Conservation (phyloP, 2,329 filamentous ascomycete genomes). For the Simplicillium aogashimaense region DNA sequence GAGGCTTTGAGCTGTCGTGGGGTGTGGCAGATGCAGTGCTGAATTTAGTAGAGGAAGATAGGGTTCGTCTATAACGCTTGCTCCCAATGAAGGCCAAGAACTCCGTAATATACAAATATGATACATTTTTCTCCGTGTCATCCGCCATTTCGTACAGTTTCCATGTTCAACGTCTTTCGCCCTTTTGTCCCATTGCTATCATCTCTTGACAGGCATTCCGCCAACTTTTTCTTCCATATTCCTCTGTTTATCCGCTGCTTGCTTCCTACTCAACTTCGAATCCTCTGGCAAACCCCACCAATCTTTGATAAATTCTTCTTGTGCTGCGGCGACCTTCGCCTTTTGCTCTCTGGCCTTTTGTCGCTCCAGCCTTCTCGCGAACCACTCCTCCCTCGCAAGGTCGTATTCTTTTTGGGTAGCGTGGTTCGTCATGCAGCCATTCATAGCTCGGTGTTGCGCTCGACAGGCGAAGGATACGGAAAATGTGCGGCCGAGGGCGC, state of each 20-base stretch:
- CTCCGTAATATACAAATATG: too few species aligned
- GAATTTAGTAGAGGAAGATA: too few species aligned
- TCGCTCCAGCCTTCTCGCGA: constrained; percentile 63
- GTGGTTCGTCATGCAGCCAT: constrained; percentile 81
- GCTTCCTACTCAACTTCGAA: constrained; percentile 38
- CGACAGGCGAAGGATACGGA: constrained; percentile 83
- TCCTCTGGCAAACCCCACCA: constrained; percentile 56
- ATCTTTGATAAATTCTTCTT: constrained; percentile 55
- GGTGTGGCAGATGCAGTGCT: constrained; percentile 39
- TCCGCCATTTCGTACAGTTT: background rate
- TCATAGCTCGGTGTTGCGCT: constrained; percentile 73
- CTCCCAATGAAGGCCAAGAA: too few species aligned
- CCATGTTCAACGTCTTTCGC: background rate
- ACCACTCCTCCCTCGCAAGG: constrained; percentile 88
- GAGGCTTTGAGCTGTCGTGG: constrained; percentile 48
- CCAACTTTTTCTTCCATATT: constrained; percentile 42
- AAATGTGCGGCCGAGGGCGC: constrained; percentile 77
- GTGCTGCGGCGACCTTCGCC: constrained; percentile 46
- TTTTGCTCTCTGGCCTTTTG: constrained; percentile 57
- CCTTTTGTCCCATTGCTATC: constrained; percentile 8
- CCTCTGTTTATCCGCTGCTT: constrained; percentile 40
- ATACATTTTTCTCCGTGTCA: background rate
- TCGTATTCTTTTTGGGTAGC: constrained; percentile 81
- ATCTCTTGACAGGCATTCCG: constrained; percentile 35
- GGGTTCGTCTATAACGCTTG: too few species aligned